Percentiles rank a stretch among this genome's conserved stretches.
Conservation (phyloP, 2,329 filamentous ascomycete genomes). For the Pseudogymnoascus sp. region DNA sequence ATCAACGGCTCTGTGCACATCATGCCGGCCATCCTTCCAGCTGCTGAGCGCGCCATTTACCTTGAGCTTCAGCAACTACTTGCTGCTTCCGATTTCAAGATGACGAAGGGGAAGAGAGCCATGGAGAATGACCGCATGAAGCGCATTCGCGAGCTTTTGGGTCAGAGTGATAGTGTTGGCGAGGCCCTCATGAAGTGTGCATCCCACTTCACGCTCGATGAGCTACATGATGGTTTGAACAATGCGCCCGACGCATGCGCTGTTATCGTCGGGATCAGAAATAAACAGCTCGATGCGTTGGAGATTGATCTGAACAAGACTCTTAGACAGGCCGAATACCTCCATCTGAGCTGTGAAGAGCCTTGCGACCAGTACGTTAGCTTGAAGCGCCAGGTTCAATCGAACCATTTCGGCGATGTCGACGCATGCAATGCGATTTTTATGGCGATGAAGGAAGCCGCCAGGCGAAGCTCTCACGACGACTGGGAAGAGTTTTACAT, state of each 20-base stretch:
- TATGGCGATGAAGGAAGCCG: slow-evolving; percentile 11
- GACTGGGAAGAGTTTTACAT: slow-evolving; percentile 28
- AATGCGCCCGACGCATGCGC: slow-evolving; percentile 27
- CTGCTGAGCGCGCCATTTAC: slow-evolving; percentile 44
- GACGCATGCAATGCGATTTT: slow-evolving; percentile 2
- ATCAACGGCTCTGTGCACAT: slow-evolving; percentile 38
- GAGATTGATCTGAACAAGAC: slow-evolving; percentile 18
- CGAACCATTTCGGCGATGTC: slow-evolving; percentile 8
- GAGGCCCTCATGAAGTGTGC: slow-evolving; percentile 44
- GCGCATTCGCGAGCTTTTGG: slow-evolving; percentile 37
- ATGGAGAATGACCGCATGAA: slow-evolving; percentile 29
- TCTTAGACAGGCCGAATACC: slow-evolving; percentile 26
- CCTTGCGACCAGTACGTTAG: slow-evolving; percentile 23
- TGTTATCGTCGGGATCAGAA: slow-evolving; percentile 26
- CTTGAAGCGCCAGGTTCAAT: slow-evolving; percentile 12
- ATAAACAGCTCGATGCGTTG: slow-evolving; percentile 20
- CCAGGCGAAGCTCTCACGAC: slow-evolving; percentile 14
- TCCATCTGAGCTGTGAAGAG: slow-evolving; percentile 22
- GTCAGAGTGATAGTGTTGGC: slow-evolving; percentile 37
- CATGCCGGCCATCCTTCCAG: slow-evolving; percentile 34
- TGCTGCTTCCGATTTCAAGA: slow-evolving; percentile 39
- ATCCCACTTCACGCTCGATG: slow-evolving; percentile 29
- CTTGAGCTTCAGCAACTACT: slow-evolving; percentile 46
- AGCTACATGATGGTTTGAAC: slow-evolving; percentile 22
- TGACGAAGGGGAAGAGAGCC: slow-evolving; percentile 28